These are phyloP conservation scores for Leucogyrophana mollusca DNA, from an alignment of 768 basidiomycete species.

Conservation along the genomic window DNA sequence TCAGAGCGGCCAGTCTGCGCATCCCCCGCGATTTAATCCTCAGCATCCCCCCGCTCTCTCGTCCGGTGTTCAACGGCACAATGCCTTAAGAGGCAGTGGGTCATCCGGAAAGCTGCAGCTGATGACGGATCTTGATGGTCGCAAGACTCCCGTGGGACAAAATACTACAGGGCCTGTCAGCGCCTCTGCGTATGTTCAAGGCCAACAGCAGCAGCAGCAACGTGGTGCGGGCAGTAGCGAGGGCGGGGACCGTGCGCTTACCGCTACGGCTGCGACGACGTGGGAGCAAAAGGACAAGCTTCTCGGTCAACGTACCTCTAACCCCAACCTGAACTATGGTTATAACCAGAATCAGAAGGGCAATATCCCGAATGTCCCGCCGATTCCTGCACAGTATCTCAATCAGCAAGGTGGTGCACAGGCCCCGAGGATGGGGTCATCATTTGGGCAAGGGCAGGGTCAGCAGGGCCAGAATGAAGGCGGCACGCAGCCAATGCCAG, in stretches of 20 bases:
- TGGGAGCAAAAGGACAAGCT: conserved; percentile 73
- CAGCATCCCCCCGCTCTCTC: conserved; percentile 48
- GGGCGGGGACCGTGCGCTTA: conserved; percentile 33
- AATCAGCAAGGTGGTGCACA: conserved; percentile 45
- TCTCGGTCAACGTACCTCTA: conserved; percentile 57
- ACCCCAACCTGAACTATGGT: conserved; percentile 65
- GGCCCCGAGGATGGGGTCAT: conserved; percentile 37
- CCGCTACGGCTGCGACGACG: conserved; percentile 34
- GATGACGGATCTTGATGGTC: conserved; percentile 63
- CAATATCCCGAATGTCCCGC: conserved; percentile 62
- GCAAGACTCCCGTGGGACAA: conserved; percentile 55
- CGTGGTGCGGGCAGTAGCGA: conserved; percentile 27
- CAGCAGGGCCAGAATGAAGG: conserved; percentile 26
- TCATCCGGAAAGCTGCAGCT: conserved; percentile 52
- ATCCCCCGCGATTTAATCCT: conserved; percentile 70
- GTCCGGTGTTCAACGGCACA: conserved; percentile 40
- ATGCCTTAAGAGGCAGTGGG: conserved; percentile 36
- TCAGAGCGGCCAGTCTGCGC: conserved; percentile 51
- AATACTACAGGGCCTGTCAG: conserved; percentile 47
- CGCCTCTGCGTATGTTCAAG: conserved; percentile 33
- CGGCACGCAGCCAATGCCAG: conserved; percentile 39
- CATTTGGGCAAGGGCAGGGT: conserved; percentile 29
- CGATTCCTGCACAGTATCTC: conserved; percentile 72
- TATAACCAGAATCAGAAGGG: conserved; percentile 43
- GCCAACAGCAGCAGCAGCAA: conserved; percentile 41